Evolutionary conservation across 164 flowering plant genomes (phyloP), one percentile per base, ranked within the genome.

Genomic region (Taxillus chinensis): DNA sequence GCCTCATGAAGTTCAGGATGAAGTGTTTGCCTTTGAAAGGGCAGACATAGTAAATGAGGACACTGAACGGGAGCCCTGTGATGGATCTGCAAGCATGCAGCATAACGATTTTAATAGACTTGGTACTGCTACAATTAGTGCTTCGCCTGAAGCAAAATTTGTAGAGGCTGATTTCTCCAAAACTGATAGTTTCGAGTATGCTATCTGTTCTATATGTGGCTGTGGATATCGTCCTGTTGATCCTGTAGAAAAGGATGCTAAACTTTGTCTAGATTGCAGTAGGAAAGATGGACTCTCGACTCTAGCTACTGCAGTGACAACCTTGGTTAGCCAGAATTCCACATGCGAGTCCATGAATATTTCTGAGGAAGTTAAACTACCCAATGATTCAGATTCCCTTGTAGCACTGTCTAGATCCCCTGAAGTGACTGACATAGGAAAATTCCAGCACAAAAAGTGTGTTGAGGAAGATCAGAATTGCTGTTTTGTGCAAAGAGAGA

Each of bases 131-230:
- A 53, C 68, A 55, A 50, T 62, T 16, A 43, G 42, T 71, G 65
- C 66, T 57, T 52, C 54, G 62, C 65, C 76, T 62, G 73, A 72
- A 57, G 62, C 74, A 64, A 60, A 61, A 14, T 52, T 45, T 63
- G 70, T 56, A 43, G 63, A 49, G 51, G 68, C 39, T 67, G 80
- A 71, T 62, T 8, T 61, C 55, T 41, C 70, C 12, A 74, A 66
- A 59, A 62, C 59, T 59, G 77, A 60, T 67, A 55, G 56, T 62
- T 61, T 56, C 70, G 76, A 61, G 57, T 64, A 68, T 45, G 53
- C 43, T 50, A 16, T 69, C 46, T 90, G 98, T 78, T 72, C 82
- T 45, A 74, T 15, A 56, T 93, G 98, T 70, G 80, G 86, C 62
- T 57, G 60, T 46, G 73, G 58, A 37, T 86, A 78, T 68, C 16